Evolutionary conservation across 371 early-diverging fungal genomes (phyloP), one percentile per base, ranked within the genome.

Genomic region (Funneliformis caledonium): DNA sequence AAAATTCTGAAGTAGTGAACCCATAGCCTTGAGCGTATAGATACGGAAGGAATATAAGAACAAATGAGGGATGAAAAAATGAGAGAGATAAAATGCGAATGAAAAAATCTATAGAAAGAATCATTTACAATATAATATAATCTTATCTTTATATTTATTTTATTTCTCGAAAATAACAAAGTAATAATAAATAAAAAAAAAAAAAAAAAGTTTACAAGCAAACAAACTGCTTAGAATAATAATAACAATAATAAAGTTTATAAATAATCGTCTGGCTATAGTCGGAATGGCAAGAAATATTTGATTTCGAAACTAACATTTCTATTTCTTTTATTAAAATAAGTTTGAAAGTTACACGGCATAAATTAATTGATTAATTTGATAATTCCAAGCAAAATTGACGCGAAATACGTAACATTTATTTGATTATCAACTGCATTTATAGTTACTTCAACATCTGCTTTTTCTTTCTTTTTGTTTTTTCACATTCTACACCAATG

Each of bases 91-190:
- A 43, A 33, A 79, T 79, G 11, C 72, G 50, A 42, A 79, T 26
- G 31, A 79, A 79, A 61, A 79, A 79, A 70, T 79, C 80, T 52
- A 79, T 70, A 5, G 76, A 76, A n/a, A 70, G 11, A 22, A n/a
- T 9, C 70, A 70, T 70, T 45, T 7, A 26, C 16, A 56, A 37
- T 37, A 37, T 37, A 37, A 37, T 37, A 37, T 37, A 37, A 37
- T 37, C 1, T 37, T 2, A 37, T 37, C 37, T 37, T 37, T 37
- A 37, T 37, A 37, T 37, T 37, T 37, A 37, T 37, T 37, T 37
- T 37, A 37, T 37, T 37, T 37, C 37, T 37, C 37, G 37, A 37
- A 37, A 37, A 37, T 37, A 37, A 26, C 26, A 37, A 37, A 37
- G 37, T 37, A 37, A 37, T 37, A 3, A 37, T 2, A 37, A 2